Base-by-base conservation (phyloP, 129 eudicot species). In the Flaveria ramosissima region DNA sequence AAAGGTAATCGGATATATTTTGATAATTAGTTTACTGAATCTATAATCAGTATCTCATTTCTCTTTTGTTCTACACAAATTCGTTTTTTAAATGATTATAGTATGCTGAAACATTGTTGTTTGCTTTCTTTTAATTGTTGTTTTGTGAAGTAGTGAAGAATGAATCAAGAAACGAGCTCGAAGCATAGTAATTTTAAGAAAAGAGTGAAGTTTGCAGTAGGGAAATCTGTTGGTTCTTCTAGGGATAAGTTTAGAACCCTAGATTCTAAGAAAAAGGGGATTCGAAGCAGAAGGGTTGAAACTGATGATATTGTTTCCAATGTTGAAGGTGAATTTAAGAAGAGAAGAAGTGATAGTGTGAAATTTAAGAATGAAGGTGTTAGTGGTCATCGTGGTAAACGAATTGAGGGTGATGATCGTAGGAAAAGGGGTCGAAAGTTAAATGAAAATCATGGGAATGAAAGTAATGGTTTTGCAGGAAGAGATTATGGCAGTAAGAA, bases 91-190 rank as follows among this genome's bases (percentile, higher is more conserved):
- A 20, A 15, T 59, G 71, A 60, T 70, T 59, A 9, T 10, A 32
- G 14, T 48, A 15, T 4, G 15, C 19, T 50, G 56, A 78, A 20
- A 17, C 32, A 46, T 59, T 1, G 17, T 71, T 30, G 7, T 13
- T 79, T 24, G 51, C 27, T 52, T 41, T 69, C 24, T 14, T 68
- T 64, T 53, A 16, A 68, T 45, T 2, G 10, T 72, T 66, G 27
- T 48, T 62, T 56, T 24, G 46, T 70, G 42, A 19, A 53, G 1
- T 66, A 68, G 48, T 62, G 76, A 48, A 74, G 64, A 75, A 87
- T 87, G 91, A 21, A 77, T 75, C 68, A 69, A 27, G 81, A 74
- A 59, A 59, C 73, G 68, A 76, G 83, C 21, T 77, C 80, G 13
- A 83, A 76, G 76, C 32, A 48, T 56, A 32, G 26, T 77, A 80